Percentiles rank a stretch among this genome's conserved stretches.
Evolutionary conservation across 202 grass and related monocot genomes (phyloP).

Genomic region (Schoenoplectus tabernaemontani): DNA sequence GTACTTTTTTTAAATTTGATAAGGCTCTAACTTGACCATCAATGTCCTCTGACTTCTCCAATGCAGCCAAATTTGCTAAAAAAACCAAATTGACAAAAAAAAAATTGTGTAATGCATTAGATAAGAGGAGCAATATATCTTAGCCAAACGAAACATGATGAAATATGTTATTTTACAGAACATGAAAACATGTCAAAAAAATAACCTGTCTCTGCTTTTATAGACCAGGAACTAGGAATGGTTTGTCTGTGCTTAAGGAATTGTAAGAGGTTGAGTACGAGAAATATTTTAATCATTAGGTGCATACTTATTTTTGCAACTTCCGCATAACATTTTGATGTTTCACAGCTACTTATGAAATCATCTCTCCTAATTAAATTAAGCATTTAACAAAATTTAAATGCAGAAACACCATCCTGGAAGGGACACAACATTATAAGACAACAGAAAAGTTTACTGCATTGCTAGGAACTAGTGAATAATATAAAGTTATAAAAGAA

Average conservation of each 20-base stretch:
- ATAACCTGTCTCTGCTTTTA: not conserved
- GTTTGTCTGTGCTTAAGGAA: not conserved
- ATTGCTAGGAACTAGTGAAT: not conserved
- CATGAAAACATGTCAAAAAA: not conserved
- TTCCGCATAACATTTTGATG: not conserved
- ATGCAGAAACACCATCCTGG: not conserved
- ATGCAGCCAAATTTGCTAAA: conserved; percentile 41
- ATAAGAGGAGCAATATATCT: not conserved
- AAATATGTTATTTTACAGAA: not conserved
- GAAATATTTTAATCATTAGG: not conserved
- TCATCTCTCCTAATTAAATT: not conserved
- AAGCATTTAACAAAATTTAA: not conserved
- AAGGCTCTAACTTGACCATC: conserved; percentile 43
- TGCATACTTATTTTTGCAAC: not conserved
- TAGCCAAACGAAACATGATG: not conserved
- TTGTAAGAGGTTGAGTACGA: not conserved
- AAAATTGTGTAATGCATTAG: not conserved
- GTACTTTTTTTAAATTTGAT: conserved; percentile 45
- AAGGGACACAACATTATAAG: not conserved
- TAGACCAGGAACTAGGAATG: not conserved
- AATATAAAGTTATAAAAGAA: not conserved
- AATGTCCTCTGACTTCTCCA: conserved; percentile 26
- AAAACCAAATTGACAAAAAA: conserved; percentile 21
- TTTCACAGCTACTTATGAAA: not conserved
- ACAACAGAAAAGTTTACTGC: not conserved